Evolutionary conservation across 345 rosid species (phyloP), one percentile per base, ranked within the genome.

Genomic region (Citrus hindsii): DNA sequence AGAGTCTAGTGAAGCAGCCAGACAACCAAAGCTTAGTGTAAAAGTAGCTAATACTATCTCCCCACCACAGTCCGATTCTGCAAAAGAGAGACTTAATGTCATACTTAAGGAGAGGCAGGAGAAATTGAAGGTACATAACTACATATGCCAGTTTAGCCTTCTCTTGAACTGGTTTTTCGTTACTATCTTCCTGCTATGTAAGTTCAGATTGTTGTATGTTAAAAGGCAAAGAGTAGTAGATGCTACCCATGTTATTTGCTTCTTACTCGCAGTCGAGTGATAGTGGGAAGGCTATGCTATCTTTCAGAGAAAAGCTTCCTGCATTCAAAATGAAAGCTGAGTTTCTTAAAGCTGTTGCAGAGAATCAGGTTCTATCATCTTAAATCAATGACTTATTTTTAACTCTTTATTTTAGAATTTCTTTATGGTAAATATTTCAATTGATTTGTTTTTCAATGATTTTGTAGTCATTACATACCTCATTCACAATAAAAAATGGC

Each of bases 291-390:
- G 87, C 85, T 80, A 88, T 94, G 87, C 85, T 72, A 56, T 87
- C 94, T 77, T 89, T 96, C 88, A 88, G 98, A 81, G 90, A 90
- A 77, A 91, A 88, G 81, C 94, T 95, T 63, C 99, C 98, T 84
- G 94, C 97, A 74, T 94, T 91, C 84, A 92, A 89, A 89, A 81
- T 86, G 88, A 96, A 81, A 89, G 82, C 82, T 24, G 90, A 85
- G 69, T 94, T 96, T 82, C 87, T 94, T 79, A 90, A 90, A 81
- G 89, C 97, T 82, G 93, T 94, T 82, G 81, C 84, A 33, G 82
- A 88, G 80, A 92, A 92, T 87, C 98, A 96, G 98, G 98, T 95
- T 69, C 58, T 48, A 62, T 76, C 9, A 75, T 69, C 63, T 79
- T 67, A 25, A 53, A 38, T 22, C 51, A 55, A 46, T 55, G 40